Evolutionary conservation across 805 yeast genomes (phyloP), one percentile per base, ranked within the genome.

Genomic region (Vanderwaltozyma verrucispora): DNA sequence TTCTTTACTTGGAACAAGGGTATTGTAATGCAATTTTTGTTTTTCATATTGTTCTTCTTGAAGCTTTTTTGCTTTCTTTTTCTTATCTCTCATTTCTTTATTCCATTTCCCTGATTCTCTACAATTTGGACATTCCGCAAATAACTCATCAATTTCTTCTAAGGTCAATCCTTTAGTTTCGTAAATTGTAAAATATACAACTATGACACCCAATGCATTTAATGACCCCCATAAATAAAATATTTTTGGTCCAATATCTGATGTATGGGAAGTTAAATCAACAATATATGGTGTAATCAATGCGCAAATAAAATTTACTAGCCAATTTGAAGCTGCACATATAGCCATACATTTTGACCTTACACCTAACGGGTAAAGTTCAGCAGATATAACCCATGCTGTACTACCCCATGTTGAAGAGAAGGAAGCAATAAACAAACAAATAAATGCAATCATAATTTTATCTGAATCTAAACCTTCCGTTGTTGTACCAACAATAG

Each of bases 321-420:
- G 47, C 94, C 94, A 83, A 56, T 83, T 83, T 11, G 87, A 72
- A 2, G 89, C 80, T 1, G 84, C 83, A 21, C 84, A 74, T 19
- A 83, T 56, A 9, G 92, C 75, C 19, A 81, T 81, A 12, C 88
- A 81, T 54, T 78, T 78, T 45, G 83, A 86, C 52, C 94, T 71
- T 23, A 82, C 75, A 33, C 85, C 75, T 36, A 83, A 64, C 19
- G 85, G 77, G 55, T 72, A 83, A 33, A 81, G 67, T 56, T 75
- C 81, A 36, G 78, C 77, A 20, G 73, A 69, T 20, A 74, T 60
- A 17, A 76, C 92, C 92, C 92, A 83, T 14, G 73, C 77, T 25
- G 74, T 71, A 11, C 89, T 89, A 46, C 89, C 94, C 92, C 92
- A 83, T 4, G 86, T 72, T 7, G 84, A 68, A 1, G 92, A 87